phyloP scores from a whole-genome alignment of 176 grass and related monocot genomes.

The Cymbopogon citratus region DNA sequence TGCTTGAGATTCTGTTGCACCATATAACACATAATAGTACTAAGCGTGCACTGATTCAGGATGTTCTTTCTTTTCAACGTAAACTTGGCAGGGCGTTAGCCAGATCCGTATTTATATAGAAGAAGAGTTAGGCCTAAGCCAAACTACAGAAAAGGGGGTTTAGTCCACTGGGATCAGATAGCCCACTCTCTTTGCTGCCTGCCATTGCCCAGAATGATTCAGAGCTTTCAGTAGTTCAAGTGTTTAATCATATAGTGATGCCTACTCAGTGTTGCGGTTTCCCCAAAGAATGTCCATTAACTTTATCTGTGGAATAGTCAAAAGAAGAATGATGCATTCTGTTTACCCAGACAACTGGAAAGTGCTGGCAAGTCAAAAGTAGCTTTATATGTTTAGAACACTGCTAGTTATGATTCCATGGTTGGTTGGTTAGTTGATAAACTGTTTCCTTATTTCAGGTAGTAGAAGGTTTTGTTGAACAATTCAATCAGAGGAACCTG shows the following conservation, averaged over 20 bases:
- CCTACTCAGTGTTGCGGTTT: neutral
- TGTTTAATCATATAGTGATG: slow-evolving; percentile 4
- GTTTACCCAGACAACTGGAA: neutral
- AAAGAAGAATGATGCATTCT: slow-evolving; percentile 6
- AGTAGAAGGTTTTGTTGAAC: neutral
- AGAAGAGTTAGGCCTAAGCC: neutral
- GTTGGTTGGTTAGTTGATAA: neutral
- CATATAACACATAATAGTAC: neutral
- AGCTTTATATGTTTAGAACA: slow-evolving; percentile 11
- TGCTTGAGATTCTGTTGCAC: neutral
- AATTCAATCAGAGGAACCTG: slow-evolving; percentile 19
- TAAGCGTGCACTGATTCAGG: neutral
- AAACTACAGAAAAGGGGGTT: neutral
- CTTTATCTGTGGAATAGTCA: neutral
- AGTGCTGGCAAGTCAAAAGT: neutral
- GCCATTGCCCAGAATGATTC: neutral
- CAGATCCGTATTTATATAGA: neutral
- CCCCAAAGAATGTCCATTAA: neutral
- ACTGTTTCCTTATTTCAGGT: slow-evolving; percentile 14
- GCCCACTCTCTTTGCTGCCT: neutral
- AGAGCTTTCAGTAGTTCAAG: neutral
- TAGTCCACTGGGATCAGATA: neutral
- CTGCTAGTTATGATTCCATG: neutral
- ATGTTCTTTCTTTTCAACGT: neutral
- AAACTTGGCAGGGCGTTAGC: neutral